A percentile compares a stretch with the other conserved stretches of the same genome.
These are phyloP conservation scores for Hypocreales sp. DNA, from an alignment of 2,329 filamentous ascomycete genomes.

Conservation along the genomic window DNA sequence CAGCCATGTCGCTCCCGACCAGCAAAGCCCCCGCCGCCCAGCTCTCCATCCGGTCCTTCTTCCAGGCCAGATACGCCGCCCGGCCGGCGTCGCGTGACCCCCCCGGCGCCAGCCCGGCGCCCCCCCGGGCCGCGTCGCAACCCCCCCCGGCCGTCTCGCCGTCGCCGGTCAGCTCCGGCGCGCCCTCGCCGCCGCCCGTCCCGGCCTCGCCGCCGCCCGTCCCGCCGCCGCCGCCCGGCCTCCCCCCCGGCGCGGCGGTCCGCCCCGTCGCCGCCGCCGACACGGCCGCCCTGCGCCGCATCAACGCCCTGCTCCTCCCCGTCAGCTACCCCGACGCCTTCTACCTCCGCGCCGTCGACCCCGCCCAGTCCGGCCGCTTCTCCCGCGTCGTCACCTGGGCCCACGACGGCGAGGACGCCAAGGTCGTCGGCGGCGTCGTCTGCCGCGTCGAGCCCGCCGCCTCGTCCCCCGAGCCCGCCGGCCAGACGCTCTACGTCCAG, in stretches of 20 bases:
- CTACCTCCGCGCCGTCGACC: conserved; percentile 38
- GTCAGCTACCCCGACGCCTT: conserved; percentile 50
- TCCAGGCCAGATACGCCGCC: conserved; percentile 26
- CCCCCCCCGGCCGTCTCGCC: conserved; percentile 12
- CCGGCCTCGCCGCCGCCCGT: conserved; percentile 8
- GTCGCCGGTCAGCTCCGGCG: conserved; percentile 7
- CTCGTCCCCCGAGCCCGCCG: conserved; percentile 2
- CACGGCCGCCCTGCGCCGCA: conserved; percentile 42
- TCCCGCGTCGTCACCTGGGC: conserved; percentile 45
- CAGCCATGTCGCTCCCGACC: conserved; percentile 23
- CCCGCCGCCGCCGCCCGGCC: conserved; percentile 13
- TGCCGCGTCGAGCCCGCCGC: conserved; percentile 37
- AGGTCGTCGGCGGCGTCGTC: conserved; percentile 45
- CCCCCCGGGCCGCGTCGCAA: conserved; percentile 7
- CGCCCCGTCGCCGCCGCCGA: conserved; percentile 33
- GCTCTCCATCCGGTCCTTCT: conserved; percentile 48
- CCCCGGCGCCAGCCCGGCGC: conserved; percentile 9
- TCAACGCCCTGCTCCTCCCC: conserved; percentile 49
- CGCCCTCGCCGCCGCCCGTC: conserved; percentile 10
- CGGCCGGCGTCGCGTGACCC: conserved; percentile 14
- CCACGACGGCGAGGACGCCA: conserved; percentile 24
- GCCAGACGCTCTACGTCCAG: conserved; percentile 46
- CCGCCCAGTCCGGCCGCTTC: conserved; percentile 33
- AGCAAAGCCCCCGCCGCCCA: conserved; percentile 23
- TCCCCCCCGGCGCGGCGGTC: conserved; percentile 35